Conservation (phyloP, 805 yeast species). For the Metschnikowia noctiluminum region DNA sequence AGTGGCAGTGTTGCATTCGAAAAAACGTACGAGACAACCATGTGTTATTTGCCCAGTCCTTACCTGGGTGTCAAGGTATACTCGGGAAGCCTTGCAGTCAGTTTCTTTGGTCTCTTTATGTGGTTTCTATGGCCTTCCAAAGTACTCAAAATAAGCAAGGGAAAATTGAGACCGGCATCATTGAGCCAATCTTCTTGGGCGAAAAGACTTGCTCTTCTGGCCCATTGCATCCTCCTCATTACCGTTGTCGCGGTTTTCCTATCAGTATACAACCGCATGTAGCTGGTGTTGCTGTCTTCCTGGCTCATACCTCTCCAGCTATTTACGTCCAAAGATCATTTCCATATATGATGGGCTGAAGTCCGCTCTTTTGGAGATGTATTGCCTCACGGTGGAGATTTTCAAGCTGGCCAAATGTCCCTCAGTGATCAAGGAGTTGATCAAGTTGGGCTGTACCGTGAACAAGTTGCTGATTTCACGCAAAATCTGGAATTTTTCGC, state of each 20-base stretch:
- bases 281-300: not conserved
- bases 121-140: not conserved
- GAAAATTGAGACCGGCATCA: not conserved
- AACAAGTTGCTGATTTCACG: constrained; percentile 82
- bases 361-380: constrained; percentile 67
- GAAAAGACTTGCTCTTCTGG: not conserved
- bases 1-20: constrained; percentile 7
- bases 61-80: constrained; percentile 27
- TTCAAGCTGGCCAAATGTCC: constrained; percentile 71
- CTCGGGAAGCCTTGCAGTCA: constrained; percentile 5
- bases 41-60: constrained; percentile 60
- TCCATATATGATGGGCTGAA: constrained; percentile 55
- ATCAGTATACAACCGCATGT: constrained; percentile 10
- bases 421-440: constrained; percentile 75
- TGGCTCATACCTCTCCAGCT: not conserved
- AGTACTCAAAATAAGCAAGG: not conserved
- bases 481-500: constrained; percentile 63
- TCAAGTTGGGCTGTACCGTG: constrained; percentile 77
- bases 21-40: constrained; percentile 32
- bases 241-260: constrained; percentile 2
- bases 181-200: not conserved
- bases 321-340: constrained; percentile 39
- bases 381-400: constrained; percentile 59
- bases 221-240: constrained; percentile 4
- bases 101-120: constrained; percentile 14